Base-by-base conservation (phyloP, 768 basidiomycete species). In the Lyophyllum semitale region DNA sequence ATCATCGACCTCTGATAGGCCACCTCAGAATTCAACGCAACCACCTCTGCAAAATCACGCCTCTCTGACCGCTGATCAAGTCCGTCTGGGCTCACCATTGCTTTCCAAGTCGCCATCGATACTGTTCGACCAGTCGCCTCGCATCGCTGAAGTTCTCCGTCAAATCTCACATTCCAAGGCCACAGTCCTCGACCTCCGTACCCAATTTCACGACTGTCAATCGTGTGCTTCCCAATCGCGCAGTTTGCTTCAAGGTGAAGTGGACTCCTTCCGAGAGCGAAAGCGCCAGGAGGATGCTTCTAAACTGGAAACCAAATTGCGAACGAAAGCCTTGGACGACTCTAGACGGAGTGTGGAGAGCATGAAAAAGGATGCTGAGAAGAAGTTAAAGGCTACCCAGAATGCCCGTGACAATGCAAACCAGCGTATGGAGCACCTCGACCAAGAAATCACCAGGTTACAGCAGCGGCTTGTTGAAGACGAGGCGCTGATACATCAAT, bases 291-390 rank as follows among this genome's bases (percentile, higher is more conserved):
- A 98, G 67, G 96, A 99, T 63, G 76, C 77, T 3, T 81, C 83
- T 22, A 83, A 91, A 48, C 71, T 81, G 22, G 95, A 97, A 66
- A 74, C 91, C 52, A 95, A 93, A 70, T 70, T 80, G n/a, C 86
- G 88, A 46, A 91, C 90, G 45, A 96, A 95, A 72, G 69, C 77
- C 2, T 75, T 98, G 2, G 96, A 99, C 61, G 96, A 99, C 68
- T 75, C 84, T 51, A 91, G 88, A 71, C 87, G 96, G 29, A 76
- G 76, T 26, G 93, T 94, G 11, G 97, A 99, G 71, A 77, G 82
- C 48, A 71, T 77, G 48, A 89, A 85, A 66, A 81, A 85, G 42
- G 95, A 98, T 44, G 93, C 89, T 4, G 96, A 98, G 72, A 94
- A 91, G 76, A 87, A 87, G 61, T 78, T 95, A 55, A 89, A 86